Evolutionary conservation across 768 basidiomycete species (phyloP), one percentile per base, ranked within the genome.

Genomic region (Termitomyces sp.): DNA sequence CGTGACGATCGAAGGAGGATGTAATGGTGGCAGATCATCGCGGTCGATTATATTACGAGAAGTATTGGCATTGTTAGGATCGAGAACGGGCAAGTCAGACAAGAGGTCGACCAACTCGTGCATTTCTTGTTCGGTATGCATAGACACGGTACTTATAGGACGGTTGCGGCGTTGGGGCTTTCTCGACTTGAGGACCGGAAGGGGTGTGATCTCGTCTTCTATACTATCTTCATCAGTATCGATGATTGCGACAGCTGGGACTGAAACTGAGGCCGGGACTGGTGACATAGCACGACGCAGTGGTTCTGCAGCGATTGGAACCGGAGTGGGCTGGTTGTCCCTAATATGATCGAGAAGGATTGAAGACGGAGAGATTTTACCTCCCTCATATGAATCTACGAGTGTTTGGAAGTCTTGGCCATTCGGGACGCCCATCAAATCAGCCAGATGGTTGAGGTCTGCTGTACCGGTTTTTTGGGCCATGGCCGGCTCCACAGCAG

Each of bases 81-180:
- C 50, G 7, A 38, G 48, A 25, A 31, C 36, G 23, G 60, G 29
- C n/a, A 60, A 54, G 12, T 72, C 69, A 11, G 75, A 70, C 53
- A 83, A 69, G 39, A 81, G 65, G 27, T 80, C 80, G 2, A 77
- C 75, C 44, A 83, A 66, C n/a, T 75, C 78, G n/a, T 72, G 64
- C 13, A 83, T 71, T 55, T 83, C 82, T 29, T 67, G 61, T 46
- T 83, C 82, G 10, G 80, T 80, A 12, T 71, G 67, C 7, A 74
- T 64, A 3, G 81, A 82, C 31, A 81, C 71, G 20, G 71, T 60
- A 57, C 80, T 83, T 46, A 63, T 63, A 27, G 70, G 57, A 53
- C 78, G 74, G 11, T 66, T 65, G n/a, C 63, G 67, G 16, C 54
- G 58, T 53, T 64, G 66, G 9, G 64, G 59, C 48, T 58, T 61